Evolutionary conservation across 1,139 yeast genomes (phyloP), one percentile per base, ranked within the genome.

Genomic region (Pichia sp.): DNA sequence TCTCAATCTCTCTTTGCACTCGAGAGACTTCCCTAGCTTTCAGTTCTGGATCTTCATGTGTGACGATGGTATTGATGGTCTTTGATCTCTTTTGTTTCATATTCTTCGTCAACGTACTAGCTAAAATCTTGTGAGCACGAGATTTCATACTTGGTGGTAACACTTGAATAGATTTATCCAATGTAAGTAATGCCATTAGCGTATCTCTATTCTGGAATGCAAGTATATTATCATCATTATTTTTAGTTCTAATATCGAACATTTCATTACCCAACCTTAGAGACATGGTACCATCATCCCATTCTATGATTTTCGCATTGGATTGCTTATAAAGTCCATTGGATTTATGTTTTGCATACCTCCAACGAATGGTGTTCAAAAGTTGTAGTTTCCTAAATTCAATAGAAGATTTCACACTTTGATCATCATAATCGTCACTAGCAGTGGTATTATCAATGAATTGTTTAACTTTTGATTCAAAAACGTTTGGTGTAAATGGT

Each of bases 231-330:
- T n/a, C n/a, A n/a, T n/a, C 27, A 15, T 18, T 14, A 8, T 25
- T 11, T 15, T 14, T 25, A 14, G 6, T 11, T 41, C 74, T 68
- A 40, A 85, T 78, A 55, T 88, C 97, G 51, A 88, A 91, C 48
- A 82, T 70, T 59, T 91, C 98, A 33, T 68, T 70, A 15, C 99
- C 99, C 30, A 93, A 64, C 51, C 86, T 88, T 44, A 91, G 64
- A 3, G 96, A 86, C 46, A 80, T 60, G 5, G 84, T 69, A 0
- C 98, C 99, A 59, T 91, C 97, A 39, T 83, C 81, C 99, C 99
- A 91, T 56, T 84, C 81, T 22, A 91, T 72, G 40, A 88, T 78
- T 53, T 91, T 87, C 4, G 96, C 80, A 54, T 91, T 91, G 6
- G 94, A 81, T 56, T 87, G 94, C 51, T 84, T 84, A 50, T 72